Conservation (phyloP, 2,329 filamentous ascomycete genomes). For the Colletotrichum gigasporum region DNA sequence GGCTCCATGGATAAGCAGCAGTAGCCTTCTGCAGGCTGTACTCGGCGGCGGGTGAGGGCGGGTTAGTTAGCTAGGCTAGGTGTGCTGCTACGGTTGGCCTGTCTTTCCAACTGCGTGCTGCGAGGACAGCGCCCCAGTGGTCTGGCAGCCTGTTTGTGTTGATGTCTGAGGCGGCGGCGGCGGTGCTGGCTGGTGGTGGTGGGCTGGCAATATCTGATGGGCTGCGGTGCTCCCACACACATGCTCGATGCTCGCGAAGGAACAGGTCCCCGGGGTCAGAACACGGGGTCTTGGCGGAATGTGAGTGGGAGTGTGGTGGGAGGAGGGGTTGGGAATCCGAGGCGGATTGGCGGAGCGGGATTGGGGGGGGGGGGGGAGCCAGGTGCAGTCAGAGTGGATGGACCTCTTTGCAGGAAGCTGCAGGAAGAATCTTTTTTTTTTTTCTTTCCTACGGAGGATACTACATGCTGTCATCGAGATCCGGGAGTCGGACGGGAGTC, state of each 20-base stretch:
- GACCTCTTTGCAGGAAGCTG: too few species aligned
- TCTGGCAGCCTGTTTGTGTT: not conserved
- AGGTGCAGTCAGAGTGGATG: too few species aligned
- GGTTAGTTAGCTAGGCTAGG: too few species aligned
- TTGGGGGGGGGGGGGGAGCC: not conserved
- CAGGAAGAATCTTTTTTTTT: not conserved
- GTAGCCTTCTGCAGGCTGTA: too few species aligned
- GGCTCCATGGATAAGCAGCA: too few species aligned
- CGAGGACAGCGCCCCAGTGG: not conserved
- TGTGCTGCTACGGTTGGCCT: too few species aligned
- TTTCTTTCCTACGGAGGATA: too few species aligned
- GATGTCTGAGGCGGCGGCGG: too few species aligned
- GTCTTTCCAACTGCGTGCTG: not conserved
- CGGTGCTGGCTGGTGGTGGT: too few species aligned
- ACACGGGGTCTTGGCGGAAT: slow-evolving; percentile 26
- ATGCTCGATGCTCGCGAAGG: not conserved
- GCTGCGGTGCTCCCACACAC: slow-evolving; percentile 1
- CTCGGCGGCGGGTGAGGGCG: too few species aligned
- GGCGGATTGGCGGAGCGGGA: slow-evolving; percentile 28
- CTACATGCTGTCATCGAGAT: slow-evolving; percentile 15
- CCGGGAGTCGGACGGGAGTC: not conserved
- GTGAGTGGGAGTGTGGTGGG: too few species aligned
- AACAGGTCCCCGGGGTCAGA: slow-evolving; percentile 3
- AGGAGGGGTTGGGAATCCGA: slow-evolving; percentile 2
- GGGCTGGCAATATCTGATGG: not conserved